A percentile compares a stretch with the other conserved stretches of the same genome.
phyloP scores from a whole-genome alignment of 1,284 basidiomycete species.

The Apiotrichum gamsii region DNA sequence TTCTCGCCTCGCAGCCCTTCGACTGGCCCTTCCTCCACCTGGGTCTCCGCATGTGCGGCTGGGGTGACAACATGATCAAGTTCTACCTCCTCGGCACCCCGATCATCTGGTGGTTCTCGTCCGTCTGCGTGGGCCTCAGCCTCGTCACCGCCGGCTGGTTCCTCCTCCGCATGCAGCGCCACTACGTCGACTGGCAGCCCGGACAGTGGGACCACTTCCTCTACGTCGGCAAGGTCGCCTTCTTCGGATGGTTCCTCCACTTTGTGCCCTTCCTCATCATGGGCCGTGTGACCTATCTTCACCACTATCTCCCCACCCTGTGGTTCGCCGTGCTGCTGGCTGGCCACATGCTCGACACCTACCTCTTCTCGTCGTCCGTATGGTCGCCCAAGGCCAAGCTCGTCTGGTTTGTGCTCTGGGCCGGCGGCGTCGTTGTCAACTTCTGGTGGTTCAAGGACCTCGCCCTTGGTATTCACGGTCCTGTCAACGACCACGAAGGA shows the following conservation, averaged over 20 bases:
- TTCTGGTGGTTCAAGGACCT: slow-evolving; percentile 94
- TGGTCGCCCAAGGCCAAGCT: slow-evolving; percentile 61
- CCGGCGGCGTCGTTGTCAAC: slow-evolving; percentile 59
- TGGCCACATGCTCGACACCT: slow-evolving; percentile 85
- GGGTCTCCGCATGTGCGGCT: slow-evolving; percentile 94
- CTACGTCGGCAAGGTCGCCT: slow-evolving; percentile 85
- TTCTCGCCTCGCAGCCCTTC: slow-evolving; percentile 80
- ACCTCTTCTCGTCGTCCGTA: slow-evolving; percentile 68
- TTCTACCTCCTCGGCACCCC: slow-evolving; percentile 93
- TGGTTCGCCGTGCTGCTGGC: slow-evolving; percentile 94
- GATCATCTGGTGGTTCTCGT: slow-evolving; percentile 82
- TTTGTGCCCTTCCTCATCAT: slow-evolving; percentile 90
- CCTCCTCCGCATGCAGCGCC: slow-evolving; percentile 75
- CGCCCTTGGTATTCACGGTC: slow-evolving; percentile 82
- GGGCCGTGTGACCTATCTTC: slow-evolving; percentile 62
- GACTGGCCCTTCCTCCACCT: slow-evolving; percentile 92
- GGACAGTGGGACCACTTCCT: slow-evolving; percentile 92
- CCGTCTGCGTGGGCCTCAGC: slow-evolving; percentile 60
- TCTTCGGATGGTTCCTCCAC: slow-evolving; percentile 88
- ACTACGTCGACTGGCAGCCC: slow-evolving; percentile 84
- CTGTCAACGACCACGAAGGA: slow-evolving; percentile 70
- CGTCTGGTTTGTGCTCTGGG: slow-evolving; percentile 62
- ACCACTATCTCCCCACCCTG: slow-evolving; percentile 70
- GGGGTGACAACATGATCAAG: slow-evolving; percentile 81
- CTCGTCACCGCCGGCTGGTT: slow-evolving; percentile 61